Conservation (phyloP, 1,284 basidiomycete genomes). For the Rhodotorula sp. region DNA sequence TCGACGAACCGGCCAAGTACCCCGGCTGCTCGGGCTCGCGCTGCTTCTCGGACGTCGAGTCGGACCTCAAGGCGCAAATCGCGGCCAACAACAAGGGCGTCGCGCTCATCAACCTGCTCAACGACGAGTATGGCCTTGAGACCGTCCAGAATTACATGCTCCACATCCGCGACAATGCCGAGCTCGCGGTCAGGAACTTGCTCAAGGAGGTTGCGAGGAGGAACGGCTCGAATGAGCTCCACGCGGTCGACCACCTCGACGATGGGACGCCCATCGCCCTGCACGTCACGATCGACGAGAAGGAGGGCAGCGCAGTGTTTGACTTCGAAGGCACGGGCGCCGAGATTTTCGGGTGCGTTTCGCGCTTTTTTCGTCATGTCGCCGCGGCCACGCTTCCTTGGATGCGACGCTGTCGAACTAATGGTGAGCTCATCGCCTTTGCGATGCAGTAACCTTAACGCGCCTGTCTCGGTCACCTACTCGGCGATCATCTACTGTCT, state of each 20-base stretch:
- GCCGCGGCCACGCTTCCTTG: no score
- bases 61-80: conserved; percentile 92
- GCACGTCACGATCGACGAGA: conserved; percentile 73
- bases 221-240: conserved; percentile 59
- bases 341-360: conserved; percentile 41
- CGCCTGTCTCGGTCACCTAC: conserved; percentile 79
- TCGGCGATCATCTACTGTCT: conserved; percentile 93
- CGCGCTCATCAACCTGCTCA: conserved; percentile 59
- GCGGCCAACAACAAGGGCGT: conserved; percentile 83
- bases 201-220: conserved; percentile 73
- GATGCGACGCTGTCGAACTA: neutral
- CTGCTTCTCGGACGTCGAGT: conserved; percentile 77
- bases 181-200: conserved; percentile 80
- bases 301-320: conserved; percentile 76
- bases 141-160: conserved; percentile 78
- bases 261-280: conserved; percentile 86
- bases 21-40: conserved; percentile 61
- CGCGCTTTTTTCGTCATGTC: neutral
- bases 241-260: conserved; percentile 77
- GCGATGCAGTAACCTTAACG: conserved; percentile 72
- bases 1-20: conserved; percentile 82
- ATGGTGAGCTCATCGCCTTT: neutral
- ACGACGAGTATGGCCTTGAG: conserved; percentile 79
- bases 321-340: conserved; percentile 72
- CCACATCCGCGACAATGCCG: conserved; percentile 81